Percentiles rank a stretch among this genome's conserved stretches.
Conservation (phyloP, 2,329 filamentous ascomycete species). For the Fusarium continuum region DNA sequence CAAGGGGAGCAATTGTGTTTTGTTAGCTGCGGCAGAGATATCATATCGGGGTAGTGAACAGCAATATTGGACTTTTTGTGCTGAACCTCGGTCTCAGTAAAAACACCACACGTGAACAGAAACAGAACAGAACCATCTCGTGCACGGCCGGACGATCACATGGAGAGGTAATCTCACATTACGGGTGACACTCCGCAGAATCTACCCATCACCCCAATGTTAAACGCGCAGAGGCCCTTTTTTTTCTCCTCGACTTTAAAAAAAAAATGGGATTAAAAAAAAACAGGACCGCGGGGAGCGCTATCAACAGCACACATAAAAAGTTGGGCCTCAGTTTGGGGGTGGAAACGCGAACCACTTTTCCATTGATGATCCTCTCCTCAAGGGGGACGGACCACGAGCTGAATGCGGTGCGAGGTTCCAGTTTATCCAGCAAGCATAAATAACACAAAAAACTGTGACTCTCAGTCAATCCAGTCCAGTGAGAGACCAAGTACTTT, state of each 20-base stretch:
- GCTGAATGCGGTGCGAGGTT: constrained; percentile 6
- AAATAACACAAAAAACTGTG: neutral
- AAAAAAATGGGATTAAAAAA: constrained; percentile 17
- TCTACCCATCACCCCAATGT: no score
- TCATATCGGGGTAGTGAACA: neutral
- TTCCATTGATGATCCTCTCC: constrained; percentile 22
- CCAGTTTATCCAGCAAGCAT: constrained; percentile 2
- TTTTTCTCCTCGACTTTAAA: no score
- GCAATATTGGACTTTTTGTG: neutral
- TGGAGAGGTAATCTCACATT: constrained; percentile 11
- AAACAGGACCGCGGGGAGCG: constrained; percentile 28
- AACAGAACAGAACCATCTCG: neutral
- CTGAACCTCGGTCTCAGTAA: neutral
- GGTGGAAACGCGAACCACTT: constrained; percentile 1
- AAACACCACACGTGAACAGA: neutral
- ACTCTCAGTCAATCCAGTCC: no score
- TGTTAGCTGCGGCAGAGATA: neutral
- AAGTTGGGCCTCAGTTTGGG: constrained; percentile 2
- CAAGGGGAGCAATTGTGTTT: neutral
- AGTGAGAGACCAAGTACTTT: no score
- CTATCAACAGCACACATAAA: neutral
- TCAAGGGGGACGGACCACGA: constrained; percentile 6
- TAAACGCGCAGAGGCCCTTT: no score
- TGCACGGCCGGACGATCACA: constrained; percentile 23
- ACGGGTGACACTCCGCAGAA: constrained; percentile 3